Percentiles rank a stretch among this genome's conserved stretches.
These are phyloP conservation scores for Inga leiocalycina DNA, from an alignment of 306 rosid species.

Conservation along the genomic window DNA sequence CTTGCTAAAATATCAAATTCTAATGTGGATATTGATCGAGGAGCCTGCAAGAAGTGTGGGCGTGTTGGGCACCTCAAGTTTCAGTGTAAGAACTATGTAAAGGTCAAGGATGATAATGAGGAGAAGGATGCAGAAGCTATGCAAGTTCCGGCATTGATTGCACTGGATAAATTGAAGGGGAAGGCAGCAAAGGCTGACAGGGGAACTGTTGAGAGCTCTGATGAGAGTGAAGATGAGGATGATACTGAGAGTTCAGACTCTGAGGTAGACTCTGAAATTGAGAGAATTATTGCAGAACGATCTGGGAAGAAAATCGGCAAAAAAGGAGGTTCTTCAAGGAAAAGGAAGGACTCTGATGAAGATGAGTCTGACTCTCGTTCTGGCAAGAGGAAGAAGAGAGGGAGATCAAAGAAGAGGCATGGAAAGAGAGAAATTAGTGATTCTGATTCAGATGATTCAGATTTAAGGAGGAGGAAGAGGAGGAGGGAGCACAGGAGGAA, in stretches of 20 bases:
- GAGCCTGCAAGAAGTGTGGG: conserved; percentile 91
- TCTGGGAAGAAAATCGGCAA: conserved; percentile 54
- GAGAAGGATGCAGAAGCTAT: conserved; percentile 67
- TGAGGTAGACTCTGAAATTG: conserved; percentile 75
- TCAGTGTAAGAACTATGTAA: conserved; percentile 89
- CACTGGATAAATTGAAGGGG: conserved; percentile 69
- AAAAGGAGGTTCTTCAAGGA: conserved; percentile 53
- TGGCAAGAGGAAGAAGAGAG: conserved; percentile 62
- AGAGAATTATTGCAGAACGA: conserved; percentile 71
- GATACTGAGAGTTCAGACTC: conserved; percentile 71
- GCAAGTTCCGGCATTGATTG: conserved; percentile 57
- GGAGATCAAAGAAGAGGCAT: conserved; percentile 82
- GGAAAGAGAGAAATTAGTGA: conserved; percentile 58
- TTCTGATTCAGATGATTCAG: conserved; percentile 66
- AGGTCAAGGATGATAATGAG: conserved; percentile 63
- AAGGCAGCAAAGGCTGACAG: conserved; percentile 48
- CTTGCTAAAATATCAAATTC: conserved; percentile 88
- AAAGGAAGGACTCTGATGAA: conserved; percentile 46
- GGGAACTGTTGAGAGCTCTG: conserved; percentile 54
- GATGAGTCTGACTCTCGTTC: conserved; percentile 55
- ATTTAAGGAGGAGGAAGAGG: conserved; percentile 55
- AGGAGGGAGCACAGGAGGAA: conserved; percentile 58
- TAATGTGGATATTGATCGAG: conserved; percentile 74
- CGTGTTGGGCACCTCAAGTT: conserved; percentile 94
- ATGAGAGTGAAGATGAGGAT: conserved; percentile 73